Evolutionary conservation across 176 grass and related monocot genomes (phyloP).

Genomic region (Oryza nivara): DNA sequence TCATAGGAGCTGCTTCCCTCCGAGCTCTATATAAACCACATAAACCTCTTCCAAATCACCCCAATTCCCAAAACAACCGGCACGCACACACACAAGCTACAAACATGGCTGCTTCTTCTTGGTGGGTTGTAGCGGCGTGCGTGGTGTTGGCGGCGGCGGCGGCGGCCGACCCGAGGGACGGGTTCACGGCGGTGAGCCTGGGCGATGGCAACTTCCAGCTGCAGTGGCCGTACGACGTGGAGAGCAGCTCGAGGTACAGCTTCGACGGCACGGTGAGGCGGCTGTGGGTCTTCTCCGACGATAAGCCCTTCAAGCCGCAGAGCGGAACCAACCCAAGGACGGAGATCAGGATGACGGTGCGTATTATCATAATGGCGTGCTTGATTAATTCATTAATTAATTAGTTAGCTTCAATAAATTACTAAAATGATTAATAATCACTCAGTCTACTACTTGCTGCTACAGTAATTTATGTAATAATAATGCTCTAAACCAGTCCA

Average conservation of each 20-base stretch:
- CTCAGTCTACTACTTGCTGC: no score
- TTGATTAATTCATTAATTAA: no score
- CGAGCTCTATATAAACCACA: background rate
- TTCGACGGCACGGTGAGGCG: constrained; percentile 30
- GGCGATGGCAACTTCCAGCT: constrained; percentile 37
- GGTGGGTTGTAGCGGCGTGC: background rate
- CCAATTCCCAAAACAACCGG: no score
- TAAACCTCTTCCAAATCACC: no score
- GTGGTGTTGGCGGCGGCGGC: background rate
- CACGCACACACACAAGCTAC: no score
- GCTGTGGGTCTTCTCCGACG: constrained; percentile 50
- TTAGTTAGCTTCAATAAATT: no score
- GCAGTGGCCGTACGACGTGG: constrained; percentile 42
- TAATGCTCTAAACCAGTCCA: no score
- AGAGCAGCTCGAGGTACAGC: constrained; percentile 14
- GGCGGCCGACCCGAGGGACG: constrained; percentile 26
- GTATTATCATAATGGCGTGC: no score
- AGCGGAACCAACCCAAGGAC: constrained; percentile 46
- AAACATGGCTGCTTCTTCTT: no score
- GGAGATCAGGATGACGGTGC: constrained; percentile 50
- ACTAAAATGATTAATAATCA: no score
- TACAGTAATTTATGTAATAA: no score
- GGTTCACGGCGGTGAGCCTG: constrained; percentile 51
- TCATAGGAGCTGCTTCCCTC: background rate
- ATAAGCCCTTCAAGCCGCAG: constrained; percentile 26